These are phyloP conservation scores for Lodderomyces beijingensis DNA, from an alignment of 1,139 yeast genomes.

Conservation along the genomic window DNA sequence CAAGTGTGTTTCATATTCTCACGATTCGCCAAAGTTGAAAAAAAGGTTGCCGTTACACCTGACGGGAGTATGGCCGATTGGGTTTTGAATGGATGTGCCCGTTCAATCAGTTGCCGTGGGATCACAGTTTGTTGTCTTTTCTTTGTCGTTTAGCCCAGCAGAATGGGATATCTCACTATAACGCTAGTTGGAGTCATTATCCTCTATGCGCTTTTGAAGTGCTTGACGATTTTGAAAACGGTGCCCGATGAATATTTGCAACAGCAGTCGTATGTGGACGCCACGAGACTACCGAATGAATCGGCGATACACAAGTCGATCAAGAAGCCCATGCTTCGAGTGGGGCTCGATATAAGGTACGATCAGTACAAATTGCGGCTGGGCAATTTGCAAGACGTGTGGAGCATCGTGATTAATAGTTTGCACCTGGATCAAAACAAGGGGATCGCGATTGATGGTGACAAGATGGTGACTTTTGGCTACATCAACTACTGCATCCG, in stretches of 20 bases:
- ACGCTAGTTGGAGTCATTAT: conserved; percentile 1
- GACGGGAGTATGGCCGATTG: too few relatives aligned
- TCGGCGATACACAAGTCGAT: conserved; percentile 64
- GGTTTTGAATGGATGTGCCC: too few relatives aligned
- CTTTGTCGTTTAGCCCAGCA: too few relatives aligned
- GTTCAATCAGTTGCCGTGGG: too few relatives aligned
- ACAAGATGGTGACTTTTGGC: conserved; percentile 14
- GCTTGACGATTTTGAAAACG: conserved; percentile 30
- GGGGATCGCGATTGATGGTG: conserved; percentile 18
- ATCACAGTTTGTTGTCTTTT: too few relatives aligned
- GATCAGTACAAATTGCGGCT: conserved; percentile 60
- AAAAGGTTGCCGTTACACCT: too few relatives aligned
- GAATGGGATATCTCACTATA: neutral
- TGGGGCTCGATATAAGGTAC: conserved; percentile 61
- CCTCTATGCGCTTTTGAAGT: neutral
- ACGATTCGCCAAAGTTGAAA: too few relatives aligned
- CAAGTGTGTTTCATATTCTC: too few relatives aligned
- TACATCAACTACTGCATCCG: conserved; percentile 20
- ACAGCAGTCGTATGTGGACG: conserved; percentile 55
- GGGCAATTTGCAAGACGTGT: conserved; percentile 65
- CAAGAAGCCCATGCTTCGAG: conserved; percentile 52
- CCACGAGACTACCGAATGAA: conserved; percentile 54
- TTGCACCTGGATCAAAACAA: neutral
- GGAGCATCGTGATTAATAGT: conserved; percentile 30
- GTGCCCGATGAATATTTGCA: conserved; percentile 53